These are phyloP conservation scores for Floccularia luteovirens DNA, from an alignment of 768 basidiomycete genomes.

Conservation along the genomic window DNA sequence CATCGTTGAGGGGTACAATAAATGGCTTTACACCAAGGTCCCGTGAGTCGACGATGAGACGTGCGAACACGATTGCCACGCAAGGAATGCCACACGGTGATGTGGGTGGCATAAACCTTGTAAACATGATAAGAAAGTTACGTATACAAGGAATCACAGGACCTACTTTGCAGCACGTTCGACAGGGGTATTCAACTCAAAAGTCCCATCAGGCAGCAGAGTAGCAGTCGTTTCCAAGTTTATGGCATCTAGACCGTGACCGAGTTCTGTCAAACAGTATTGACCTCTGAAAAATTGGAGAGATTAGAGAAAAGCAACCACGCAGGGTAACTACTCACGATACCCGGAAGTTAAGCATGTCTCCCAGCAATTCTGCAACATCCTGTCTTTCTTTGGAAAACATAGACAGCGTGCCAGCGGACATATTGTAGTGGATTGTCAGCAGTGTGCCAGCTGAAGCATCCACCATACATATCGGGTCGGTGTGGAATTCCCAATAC, in stretches of 20 bases:
- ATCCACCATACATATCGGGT: conserved; percentile 21
- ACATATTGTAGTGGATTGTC: conserved; percentile 29
- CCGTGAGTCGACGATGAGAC: conserved; percentile 23
- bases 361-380: conserved; percentile 14
- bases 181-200: conserved; percentile 25
- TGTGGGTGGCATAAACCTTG: conserved; percentile 38
- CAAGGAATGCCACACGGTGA: conserved; percentile 23
- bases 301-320: background rate
- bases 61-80: conserved; percentile 32
- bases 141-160: background rate
- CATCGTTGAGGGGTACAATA: conserved; percentile 30
- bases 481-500: conserved; percentile 28
- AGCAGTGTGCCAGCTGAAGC: conserved; percentile 21
- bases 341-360: conserved; percentile 19
- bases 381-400: conserved; percentile 14
- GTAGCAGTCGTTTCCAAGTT: conserved; percentile 37
- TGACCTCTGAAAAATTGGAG: conserved; percentile 21
- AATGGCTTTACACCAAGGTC: conserved; percentile 29
- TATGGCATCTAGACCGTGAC: conserved; percentile 35
- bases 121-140: background rate
- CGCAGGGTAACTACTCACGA: conserved; percentile 14
- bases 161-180: conserved; percentile 29
- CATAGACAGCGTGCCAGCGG: conserved; percentile 24
- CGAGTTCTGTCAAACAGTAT: conserved; percentile 33
- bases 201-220: conserved; percentile 24